Conservation (phyloP, 495 filamentous ascomycete species). For the Xylaria bambusicola region DNA sequence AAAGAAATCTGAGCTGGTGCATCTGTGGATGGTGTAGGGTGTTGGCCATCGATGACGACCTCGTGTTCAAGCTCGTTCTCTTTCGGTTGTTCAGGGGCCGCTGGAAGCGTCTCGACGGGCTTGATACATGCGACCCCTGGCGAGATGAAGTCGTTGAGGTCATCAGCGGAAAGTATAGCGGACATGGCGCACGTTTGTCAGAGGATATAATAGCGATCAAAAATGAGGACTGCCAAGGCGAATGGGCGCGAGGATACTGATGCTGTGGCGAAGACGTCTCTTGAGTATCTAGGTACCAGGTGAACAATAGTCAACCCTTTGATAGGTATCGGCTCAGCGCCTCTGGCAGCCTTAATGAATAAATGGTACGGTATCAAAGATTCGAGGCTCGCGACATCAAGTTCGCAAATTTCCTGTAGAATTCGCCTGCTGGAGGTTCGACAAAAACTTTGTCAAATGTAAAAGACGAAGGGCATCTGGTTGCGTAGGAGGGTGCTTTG, state of each 20-base stretch:
- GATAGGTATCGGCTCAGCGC: no score
- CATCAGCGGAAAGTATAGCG: conserved; percentile 93
- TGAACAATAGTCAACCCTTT: no score
- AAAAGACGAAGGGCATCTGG: not conserved
- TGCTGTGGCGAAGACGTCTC: no score
- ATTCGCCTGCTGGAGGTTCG: not conserved
- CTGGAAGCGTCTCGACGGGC: conserved; percentile 85
- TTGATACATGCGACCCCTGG: conserved; percentile 98
- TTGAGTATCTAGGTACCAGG: no score
- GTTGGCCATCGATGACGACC: conserved; percentile 88
- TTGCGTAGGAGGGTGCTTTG: conserved; percentile 34
- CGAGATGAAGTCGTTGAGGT: conserved; percentile 98
- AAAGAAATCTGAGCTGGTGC: conserved; percentile 84
- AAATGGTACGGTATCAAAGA: not conserved
- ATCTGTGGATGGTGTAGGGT: conserved; percentile 42
- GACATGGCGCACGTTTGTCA: conserved; percentile 64
- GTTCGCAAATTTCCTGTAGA: not conserved
- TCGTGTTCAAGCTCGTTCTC: conserved; percentile 63
- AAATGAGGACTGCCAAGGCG: not conserved
- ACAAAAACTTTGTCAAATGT: not conserved
- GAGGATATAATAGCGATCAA: conserved; percentile 1
- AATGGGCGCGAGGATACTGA: conserved; percentile 10
- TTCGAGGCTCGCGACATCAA: not conserved
- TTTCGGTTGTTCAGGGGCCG: conserved; percentile 22
- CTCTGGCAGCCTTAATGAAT: no score